Evolutionary conservation across 768 basidiomycete genomes (phyloP).

Genomic region (Pisolithus microcarpus): DNA sequence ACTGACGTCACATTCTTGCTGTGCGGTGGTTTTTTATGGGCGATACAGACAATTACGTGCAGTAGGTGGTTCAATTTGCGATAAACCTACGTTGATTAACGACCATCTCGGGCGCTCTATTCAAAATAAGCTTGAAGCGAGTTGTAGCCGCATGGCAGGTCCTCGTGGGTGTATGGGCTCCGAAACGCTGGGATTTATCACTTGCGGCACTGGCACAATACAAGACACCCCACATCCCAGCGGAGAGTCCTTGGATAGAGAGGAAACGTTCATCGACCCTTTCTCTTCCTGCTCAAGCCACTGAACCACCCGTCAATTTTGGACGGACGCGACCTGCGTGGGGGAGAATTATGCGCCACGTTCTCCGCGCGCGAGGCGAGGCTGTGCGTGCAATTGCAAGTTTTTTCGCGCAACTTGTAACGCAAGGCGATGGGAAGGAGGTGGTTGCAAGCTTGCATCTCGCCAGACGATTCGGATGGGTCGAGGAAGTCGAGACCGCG

Average conservation of each 20-base stretch:
- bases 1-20: neutral
- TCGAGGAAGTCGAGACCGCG: slow-evolving; percentile 25
- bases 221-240: slow-evolving; percentile 56
- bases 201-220: slow-evolving; percentile 67
- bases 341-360: slow-evolving; percentile 80
- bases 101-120: slow-evolving; percentile 7
- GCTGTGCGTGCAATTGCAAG: slow-evolving; percentile 69
- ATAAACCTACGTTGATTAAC: neutral
- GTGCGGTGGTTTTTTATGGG: neutral
- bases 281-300: slow-evolving; percentile 16
- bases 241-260: slow-evolving; percentile 68
- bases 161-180: slow-evolving; percentile 92
- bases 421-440: slow-evolving; percentile 37
- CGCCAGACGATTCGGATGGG: slow-evolving; percentile 35
- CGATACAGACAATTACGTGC: slow-evolving; percentile 61
- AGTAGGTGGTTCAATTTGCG: slow-evolving; percentile 39
- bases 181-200: slow-evolving; percentile 75
- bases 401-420: slow-evolving; percentile 62
- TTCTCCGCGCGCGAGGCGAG: slow-evolving; percentile 78
- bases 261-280: slow-evolving; percentile 31
- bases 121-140: slow-evolving; percentile 61
- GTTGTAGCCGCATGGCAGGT: slow-evolving; percentile 92
- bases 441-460: slow-evolving; percentile 47
- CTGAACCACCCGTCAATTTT: slow-evolving; percentile 31
- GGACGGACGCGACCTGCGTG: slow-evolving; percentile 55